These are phyloP conservation scores for Kodamaea kakaduensis DNA, from an alignment of 805 yeast species.

Conservation along the genomic window DNA sequence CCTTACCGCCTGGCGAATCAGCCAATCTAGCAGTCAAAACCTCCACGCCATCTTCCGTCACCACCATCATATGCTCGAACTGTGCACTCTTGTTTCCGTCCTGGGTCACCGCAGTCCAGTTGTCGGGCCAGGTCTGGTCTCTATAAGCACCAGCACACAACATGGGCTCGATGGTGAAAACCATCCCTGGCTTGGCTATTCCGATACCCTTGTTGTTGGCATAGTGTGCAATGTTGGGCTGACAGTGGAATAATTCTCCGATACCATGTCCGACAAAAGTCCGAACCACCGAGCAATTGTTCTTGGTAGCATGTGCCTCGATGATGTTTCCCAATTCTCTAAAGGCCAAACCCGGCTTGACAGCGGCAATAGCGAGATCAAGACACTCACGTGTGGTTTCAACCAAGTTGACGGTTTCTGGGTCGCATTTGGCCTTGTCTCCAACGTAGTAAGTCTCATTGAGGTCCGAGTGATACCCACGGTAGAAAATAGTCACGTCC, in stretches of 20 bases:
- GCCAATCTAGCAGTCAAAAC: constrained; percentile 78
- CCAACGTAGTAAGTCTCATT: constrained; percentile 98
- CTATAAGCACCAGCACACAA: constrained; percentile 76
- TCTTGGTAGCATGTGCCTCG: constrained; percentile 76
- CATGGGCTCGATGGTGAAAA: constrained; percentile 98
- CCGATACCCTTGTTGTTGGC: constrained; percentile 92
- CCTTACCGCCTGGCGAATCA: constrained; percentile 85
- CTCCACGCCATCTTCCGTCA: constrained; percentile 92
- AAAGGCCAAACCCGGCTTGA: constrained; percentile 90
- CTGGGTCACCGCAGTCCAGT: constrained; percentile 90
- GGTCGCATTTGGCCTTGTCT: constrained; percentile 73
- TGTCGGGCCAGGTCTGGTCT: constrained; percentile 93
- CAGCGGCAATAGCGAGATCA: constrained; percentile 74
- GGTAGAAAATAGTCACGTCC: constrained; percentile 79
- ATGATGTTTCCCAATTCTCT: constrained; percentile 83
- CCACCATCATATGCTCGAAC: constrained; percentile 88
- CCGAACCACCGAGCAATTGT: constrained; percentile 82
- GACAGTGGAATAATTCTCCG: constrained; percentile 80
- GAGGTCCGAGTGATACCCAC: constrained; percentile 90
- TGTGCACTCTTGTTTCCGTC: constrained; percentile 93
- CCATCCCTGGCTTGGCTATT: constrained; percentile 91
- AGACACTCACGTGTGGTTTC: constrained; percentile 84
- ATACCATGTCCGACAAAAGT: constrained; percentile 94
- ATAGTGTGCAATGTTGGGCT: constrained; percentile 92
- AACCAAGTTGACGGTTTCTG: constrained; percentile 81